Evolutionary conservation across 164 flowering plant genomes (phyloP), one percentile per base, ranked within the genome.

Genomic region (Nymphaea thermarum): DNA sequence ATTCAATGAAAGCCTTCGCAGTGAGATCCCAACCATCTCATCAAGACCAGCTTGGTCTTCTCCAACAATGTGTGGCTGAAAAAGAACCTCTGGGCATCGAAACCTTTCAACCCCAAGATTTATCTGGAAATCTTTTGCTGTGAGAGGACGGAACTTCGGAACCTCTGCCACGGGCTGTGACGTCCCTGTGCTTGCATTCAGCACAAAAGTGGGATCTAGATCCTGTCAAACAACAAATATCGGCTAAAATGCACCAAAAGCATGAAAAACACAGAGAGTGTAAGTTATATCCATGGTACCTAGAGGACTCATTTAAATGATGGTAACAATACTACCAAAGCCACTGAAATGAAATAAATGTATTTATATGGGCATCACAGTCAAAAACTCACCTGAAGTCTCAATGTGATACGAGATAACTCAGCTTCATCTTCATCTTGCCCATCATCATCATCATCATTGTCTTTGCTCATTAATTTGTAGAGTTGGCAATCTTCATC

Each of bases 401-500:
- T 81, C 64, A 93, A 79, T 42, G 87, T 78, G 44, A 95, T 42
- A 12, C 96, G 94, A 42, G 82, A 71, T 18, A 95, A 79, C 77
- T 90, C 96, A 2, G 84, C 77, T 75, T 95, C 99, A 73, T 85
- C 91, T 65, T 70, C 84, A 77, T 95, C 89, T 8, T 75, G 86
- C 68, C 83, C 87, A 44, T 91, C 98, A 43, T 90, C 98, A 42
- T 93, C 97, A 59, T 91, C 96, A 64, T 90, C 98, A 72, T 90
- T 85, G 76, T 88, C 96, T 81, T 73, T 87, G 82, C 99, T 86
- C 99, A 94, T 94, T 42, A 87, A 77, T 73, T 90, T 92, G 82
- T 95, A 92, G 10, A 95, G 93, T 77, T 92, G 94, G 98, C 98
- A 95, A 77, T 95, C 99, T 82, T 95, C 99, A 73, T 95, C 99